Conservation (phyloP, 345 rosid genomes). For the Capsella bursapastoris region DNA sequence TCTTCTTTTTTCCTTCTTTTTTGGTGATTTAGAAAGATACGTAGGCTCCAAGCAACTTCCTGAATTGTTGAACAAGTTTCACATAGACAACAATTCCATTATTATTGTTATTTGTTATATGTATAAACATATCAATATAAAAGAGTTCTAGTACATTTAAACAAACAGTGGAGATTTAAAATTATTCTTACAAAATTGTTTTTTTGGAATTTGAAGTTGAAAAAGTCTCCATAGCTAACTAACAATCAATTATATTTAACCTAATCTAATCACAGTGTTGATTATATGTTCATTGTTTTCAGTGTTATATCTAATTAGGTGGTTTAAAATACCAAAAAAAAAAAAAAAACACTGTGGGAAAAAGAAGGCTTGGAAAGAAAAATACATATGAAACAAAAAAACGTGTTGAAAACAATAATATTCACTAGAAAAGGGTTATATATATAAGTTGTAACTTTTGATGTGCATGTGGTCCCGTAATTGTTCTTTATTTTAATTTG, state of each 20-base stretch:
- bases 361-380: conserved; percentile 9
- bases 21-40: conserved; percentile 59
- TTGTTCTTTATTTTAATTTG: conserved; percentile 10
- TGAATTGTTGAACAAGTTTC: conserved; percentile 58
- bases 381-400: conserved; percentile 25
- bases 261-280: too few relatives aligned
- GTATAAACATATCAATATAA: too few relatives aligned
- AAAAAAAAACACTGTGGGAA: conserved; percentile 19
- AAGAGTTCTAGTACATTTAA: neutral
- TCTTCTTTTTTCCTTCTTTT: conserved; percentile 32
- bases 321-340: neutral
- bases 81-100: conserved; percentile 41
- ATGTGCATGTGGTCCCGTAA: conserved; percentile 28
- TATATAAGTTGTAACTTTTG: conserved; percentile 23
- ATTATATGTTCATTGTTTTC: conserved; percentile 14
- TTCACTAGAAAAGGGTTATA: conserved; percentile 29
- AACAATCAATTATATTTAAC: too few relatives aligned
- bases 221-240: too few relatives aligned
- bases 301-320: neutral
- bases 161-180: neutral
- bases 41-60: conserved; percentile 78
- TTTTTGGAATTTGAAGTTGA: too few relatives aligned
- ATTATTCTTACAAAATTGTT: too few relatives aligned
- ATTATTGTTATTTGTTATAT: neutral
- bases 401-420: conserved; percentile 34